Conservation (phyloP, 768 basidiomycete genomes). For the Collybia mongolica region DNA sequence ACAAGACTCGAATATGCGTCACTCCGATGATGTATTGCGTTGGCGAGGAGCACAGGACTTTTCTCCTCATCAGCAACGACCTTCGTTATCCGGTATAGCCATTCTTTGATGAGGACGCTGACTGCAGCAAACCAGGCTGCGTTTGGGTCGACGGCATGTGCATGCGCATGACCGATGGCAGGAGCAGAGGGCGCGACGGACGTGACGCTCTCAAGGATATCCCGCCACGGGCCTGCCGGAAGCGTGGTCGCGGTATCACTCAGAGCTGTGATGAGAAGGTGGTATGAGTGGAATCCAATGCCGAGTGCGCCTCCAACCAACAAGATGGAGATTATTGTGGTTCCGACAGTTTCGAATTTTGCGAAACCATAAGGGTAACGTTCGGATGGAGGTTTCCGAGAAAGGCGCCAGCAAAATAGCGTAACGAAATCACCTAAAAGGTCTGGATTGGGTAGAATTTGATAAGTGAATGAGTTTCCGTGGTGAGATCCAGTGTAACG, state of each 20-base stretch:
- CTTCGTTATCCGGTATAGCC: conserved; percentile 87
- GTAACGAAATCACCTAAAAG: conserved; percentile 90
- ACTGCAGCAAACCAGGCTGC: conserved; percentile 94
- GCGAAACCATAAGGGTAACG: conserved; percentile 87
- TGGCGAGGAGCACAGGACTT: conserved; percentile 91
- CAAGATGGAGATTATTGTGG: conserved; percentile 84
- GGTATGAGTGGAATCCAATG: conserved; percentile 88
- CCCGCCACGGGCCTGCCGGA: conserved; percentile 62
- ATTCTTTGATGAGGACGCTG: conserved; percentile 86
- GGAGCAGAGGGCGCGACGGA: conserved; percentile 56
- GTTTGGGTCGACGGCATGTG: conserved; percentile 79
- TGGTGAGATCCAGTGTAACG: conserved; percentile 22
- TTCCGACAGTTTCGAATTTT: conserved; percentile 95
- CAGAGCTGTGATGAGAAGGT: conserved; percentile 76
- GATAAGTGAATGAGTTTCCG: conserved; percentile 2
- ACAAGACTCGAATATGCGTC: conserved; percentile 94
- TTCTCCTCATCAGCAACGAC: conserved; percentile 89
- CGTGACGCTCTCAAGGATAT: conserved; percentile 57
- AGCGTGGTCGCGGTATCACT: conserved; percentile 61
- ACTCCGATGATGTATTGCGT: conserved; percentile 96
- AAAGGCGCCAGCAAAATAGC: conserved; percentile 84
- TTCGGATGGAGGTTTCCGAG: conserved; percentile 75
- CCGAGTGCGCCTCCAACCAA: conserved; percentile 83
- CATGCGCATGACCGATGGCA: conserved; percentile 52
- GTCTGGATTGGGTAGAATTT: conserved; percentile 39